These are phyloP conservation scores for Botrytis aclada DNA, from an alignment of 2,329 filamentous ascomycete species.

Conservation along the genomic window DNA sequence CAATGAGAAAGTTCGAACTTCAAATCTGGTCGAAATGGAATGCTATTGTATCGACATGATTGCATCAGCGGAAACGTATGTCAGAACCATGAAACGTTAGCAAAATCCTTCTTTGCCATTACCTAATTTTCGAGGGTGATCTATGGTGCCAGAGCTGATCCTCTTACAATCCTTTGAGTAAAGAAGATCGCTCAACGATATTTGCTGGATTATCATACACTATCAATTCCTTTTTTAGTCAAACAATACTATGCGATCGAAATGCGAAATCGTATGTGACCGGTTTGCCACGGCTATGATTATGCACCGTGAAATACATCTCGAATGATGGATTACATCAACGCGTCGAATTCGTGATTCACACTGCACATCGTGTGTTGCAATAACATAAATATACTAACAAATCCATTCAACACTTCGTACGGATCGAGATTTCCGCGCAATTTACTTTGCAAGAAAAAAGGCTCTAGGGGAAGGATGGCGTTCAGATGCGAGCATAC, in stretches of 20 bases:
- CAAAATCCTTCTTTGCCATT: neutral
- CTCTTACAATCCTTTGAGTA: slow-evolving; percentile 39
- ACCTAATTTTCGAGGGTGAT: neutral
- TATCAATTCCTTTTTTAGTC: neutral
- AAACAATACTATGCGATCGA: slow-evolving; percentile 27
- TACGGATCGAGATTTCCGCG: slow-evolving; percentile 48
- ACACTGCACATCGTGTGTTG: slow-evolving; percentile 45
- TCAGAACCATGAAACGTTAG: neutral
- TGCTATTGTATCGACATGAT: neutral
- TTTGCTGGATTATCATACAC: neutral
- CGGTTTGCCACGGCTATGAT: slow-evolving; percentile 45
- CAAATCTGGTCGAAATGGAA: neutral
- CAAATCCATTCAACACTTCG: no score
- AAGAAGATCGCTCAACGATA: neutral
- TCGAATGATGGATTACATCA: slow-evolving; percentile 54
- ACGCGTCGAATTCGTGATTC: slow-evolving; percentile 52
- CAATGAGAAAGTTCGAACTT: neutral
- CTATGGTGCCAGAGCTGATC: neutral
- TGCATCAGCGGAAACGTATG: neutral
- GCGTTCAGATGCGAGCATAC: slow-evolving; percentile 32
- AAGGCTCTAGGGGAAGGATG: slow-evolving; percentile 47
- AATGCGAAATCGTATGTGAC: slow-evolving; percentile 47
- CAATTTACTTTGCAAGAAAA: slow-evolving; percentile 47
- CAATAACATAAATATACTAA: no score
- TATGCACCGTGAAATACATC: slow-evolving; percentile 52